A percentile compares a stretch with the other conserved stretches of the same genome.
Conservation (phyloP, 2,329 filamentous ascomycete species). For the Cordyceps farinosa region DNA sequence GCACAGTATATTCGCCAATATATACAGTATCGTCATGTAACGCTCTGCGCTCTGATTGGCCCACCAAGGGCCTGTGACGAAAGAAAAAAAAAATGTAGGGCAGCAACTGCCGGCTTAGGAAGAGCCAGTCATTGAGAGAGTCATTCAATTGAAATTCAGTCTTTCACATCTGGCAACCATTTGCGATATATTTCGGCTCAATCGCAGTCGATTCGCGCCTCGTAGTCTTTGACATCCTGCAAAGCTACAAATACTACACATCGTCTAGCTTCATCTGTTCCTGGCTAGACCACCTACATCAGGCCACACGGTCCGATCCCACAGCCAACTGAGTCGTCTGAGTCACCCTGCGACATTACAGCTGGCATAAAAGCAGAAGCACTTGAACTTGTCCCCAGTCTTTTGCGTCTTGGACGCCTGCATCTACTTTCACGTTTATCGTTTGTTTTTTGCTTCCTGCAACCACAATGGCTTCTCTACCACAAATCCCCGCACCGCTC, state of each 20-base stretch:
- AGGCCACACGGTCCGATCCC: background rate
- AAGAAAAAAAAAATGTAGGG: conserved; percentile 1
- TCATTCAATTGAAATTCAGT: background rate
- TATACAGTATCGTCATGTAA: background rate
- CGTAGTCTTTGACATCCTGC: no score
- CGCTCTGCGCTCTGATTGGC: conserved; percentile 1
- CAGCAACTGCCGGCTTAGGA: background rate
- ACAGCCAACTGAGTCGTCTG: conserved; percentile 6
- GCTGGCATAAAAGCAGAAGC: background rate
- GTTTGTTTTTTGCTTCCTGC: background rate
- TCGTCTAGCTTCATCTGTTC: background rate
- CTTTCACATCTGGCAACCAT: background rate
- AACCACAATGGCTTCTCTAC: conserved; percentile 3
- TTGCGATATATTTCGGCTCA: background rate
- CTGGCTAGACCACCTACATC: background rate
- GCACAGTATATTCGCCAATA: background rate
- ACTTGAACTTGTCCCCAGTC: background rate
- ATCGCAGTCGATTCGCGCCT: background rate
- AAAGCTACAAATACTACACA: background rate
- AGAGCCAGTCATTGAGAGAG: background rate
- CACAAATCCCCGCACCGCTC: conserved; percentile 1
- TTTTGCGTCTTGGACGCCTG: background rate
- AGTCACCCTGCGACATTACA: background rate
- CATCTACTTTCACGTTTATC: background rate
- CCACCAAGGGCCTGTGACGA: background rate